These are phyloP conservation scores for Mycosphaerella sp. DNA, from an alignment of 2,329 filamentous ascomycete genomes.

Conservation along the genomic window DNA sequence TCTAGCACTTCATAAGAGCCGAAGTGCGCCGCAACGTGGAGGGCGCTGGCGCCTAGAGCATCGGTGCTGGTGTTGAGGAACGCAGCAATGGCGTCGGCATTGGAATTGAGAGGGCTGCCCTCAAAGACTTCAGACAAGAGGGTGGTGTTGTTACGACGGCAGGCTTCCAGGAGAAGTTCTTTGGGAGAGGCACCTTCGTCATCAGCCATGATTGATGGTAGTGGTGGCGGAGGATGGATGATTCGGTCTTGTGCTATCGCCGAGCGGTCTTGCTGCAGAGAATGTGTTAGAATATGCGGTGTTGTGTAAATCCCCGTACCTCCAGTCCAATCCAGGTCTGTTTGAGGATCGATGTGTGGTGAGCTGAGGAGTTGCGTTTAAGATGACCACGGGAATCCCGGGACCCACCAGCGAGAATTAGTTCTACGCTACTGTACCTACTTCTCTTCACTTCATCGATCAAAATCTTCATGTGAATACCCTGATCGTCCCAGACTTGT, in stretches of 20 bases:
- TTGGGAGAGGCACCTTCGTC: constrained; percentile 72
- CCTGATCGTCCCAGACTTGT: too few species aligned
- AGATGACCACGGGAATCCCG: too few species aligned
- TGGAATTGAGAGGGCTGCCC: constrained; percentile 40
- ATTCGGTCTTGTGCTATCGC: neutral
- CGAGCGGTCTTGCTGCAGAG: neutral
- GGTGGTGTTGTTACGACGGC: constrained; percentile 84
- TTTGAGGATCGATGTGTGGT: too few species aligned
- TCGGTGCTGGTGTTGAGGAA: constrained; percentile 83
- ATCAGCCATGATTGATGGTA: constrained; percentile 22
- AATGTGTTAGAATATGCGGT: neutral
- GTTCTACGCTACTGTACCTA: too few species aligned
- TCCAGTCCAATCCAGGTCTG: too few species aligned
- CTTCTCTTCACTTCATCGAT: too few species aligned
- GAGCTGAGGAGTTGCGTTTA: too few species aligned
- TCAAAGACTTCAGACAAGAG: constrained; percentile 70
- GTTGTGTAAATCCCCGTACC: too few species aligned
- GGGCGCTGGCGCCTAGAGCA: constrained; percentile 77
- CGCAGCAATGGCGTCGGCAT: constrained; percentile 57
- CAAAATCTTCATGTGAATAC: too few species aligned
- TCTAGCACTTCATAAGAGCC: constrained; percentile 86
- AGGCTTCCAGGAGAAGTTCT: constrained; percentile 87
- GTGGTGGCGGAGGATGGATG: neutral
- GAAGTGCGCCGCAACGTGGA: constrained; percentile 79
- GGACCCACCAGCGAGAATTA: too few species aligned